These are phyloP conservation scores for Pythium coloratum DNA, from an alignment of 352 stramenopile species.

Conservation along the genomic window DNA sequence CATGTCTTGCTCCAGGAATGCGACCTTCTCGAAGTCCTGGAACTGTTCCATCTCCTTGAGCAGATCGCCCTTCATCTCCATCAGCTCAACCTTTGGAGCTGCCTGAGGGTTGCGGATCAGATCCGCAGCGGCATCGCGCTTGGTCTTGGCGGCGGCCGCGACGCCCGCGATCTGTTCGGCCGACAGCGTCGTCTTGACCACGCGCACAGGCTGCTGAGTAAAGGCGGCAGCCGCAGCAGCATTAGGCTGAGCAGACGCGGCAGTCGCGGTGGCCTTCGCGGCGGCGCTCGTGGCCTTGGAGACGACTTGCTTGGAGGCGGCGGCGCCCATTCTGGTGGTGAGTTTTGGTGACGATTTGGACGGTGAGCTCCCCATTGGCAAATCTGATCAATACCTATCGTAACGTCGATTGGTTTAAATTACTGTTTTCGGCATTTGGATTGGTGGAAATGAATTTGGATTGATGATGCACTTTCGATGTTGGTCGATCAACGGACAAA, in stretches of 20 bases:
- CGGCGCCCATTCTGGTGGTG: conserved; percentile 31
- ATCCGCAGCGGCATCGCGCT: conserved; percentile 6
- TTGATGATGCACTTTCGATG: conserved; percentile 3
- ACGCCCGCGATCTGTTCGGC: conserved; percentile 14
- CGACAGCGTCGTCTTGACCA: conserved; percentile 20
- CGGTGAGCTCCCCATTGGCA: neutral
- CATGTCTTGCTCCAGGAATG: conserved; percentile 43
- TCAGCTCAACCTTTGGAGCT: conserved; percentile 30
- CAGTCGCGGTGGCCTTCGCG: conserved; percentile 7
- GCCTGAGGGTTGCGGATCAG: conserved; percentile 17
- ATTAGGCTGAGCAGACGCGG: neutral
- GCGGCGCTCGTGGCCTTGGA: conserved; percentile 15
- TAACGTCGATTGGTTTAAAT: neutral
- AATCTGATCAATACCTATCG: neutral
- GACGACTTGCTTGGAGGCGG: conserved; percentile 20
- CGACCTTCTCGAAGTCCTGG: conserved; percentile 58
- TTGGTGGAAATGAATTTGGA: neutral
- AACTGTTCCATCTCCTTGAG: conserved; percentile 50
- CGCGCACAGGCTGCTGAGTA: conserved; percentile 8
- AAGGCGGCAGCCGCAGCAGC: neutral
- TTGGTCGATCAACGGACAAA: neutral
- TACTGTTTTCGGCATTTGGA: neutral
- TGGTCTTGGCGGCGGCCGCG: conserved; percentile 6
- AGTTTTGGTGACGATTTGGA: conserved; percentile 8
- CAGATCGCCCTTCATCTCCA: conserved; percentile 62